Percentiles rank a stretch among this genome's conserved stretches.
These are phyloP conservation scores for Lineolata rhizophorae DNA, from an alignment of 495 filamentous ascomycete species.

Conservation along the genomic window DNA sequence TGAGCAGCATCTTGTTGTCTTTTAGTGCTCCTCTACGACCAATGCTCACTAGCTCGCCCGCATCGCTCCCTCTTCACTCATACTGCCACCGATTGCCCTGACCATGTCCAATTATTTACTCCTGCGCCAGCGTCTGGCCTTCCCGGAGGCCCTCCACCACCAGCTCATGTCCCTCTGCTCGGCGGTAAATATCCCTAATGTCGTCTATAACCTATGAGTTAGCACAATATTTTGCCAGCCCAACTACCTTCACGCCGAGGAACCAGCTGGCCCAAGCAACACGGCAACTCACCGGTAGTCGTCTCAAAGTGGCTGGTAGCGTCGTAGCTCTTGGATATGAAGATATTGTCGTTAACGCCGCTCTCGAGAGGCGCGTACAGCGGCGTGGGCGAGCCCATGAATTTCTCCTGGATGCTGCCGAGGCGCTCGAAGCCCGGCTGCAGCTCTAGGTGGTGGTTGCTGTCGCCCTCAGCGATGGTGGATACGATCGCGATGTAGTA, in stretches of 20 bases:
- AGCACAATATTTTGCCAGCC: neutral
- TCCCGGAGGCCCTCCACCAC: slow-evolving; percentile 29
- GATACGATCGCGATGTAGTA: slow-evolving; percentile 98
- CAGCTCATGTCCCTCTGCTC: slow-evolving; percentile 73
- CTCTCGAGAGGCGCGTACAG: slow-evolving; percentile 82
- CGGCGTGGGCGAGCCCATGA: slow-evolving; percentile 79
- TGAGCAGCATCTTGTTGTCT: too few relatives aligned
- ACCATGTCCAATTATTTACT: slow-evolving; percentile 12
- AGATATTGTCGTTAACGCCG: slow-evolving; percentile 76
- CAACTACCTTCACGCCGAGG: neutral
- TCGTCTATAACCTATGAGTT: slow-evolving; percentile 48
- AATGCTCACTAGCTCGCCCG: too few relatives aligned
- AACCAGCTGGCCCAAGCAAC: neutral
- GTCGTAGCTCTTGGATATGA: slow-evolving; percentile 97
- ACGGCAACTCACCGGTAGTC: slow-evolving; percentile 33
- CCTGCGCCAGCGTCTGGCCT: slow-evolving; percentile 19
- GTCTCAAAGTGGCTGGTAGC: slow-evolving; percentile 96
- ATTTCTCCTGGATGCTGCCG: slow-evolving; percentile 87
- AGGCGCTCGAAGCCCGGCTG: slow-evolving; percentile 85
- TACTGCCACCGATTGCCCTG: too few relatives aligned
- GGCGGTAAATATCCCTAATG: slow-evolving; percentile 78
- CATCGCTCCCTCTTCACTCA: too few relatives aligned
- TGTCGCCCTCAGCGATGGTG: slow-evolving; percentile 77
- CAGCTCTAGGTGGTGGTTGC: slow-evolving; percentile 90
- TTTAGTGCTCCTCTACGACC: too few relatives aligned